Evolutionary conservation across 2,329 filamentous ascomycete species (phyloP), one percentile per base, ranked within the genome.

Genomic region (Pyrenochaeta sp.): DNA sequence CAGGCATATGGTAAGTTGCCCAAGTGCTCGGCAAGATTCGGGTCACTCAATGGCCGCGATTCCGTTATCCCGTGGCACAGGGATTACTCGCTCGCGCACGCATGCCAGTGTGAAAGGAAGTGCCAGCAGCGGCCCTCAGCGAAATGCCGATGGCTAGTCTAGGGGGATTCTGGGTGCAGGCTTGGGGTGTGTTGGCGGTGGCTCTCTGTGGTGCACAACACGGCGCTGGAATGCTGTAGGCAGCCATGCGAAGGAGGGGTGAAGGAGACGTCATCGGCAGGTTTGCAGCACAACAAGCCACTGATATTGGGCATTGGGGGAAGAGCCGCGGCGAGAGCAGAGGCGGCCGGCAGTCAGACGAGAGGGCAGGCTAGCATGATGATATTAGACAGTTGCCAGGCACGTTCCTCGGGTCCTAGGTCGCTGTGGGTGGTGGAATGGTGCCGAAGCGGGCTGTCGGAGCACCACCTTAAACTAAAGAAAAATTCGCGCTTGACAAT

Each of bases 21-120:
- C 20, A 23, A 39, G 37, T 28, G 35, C 35, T 51, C 59, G 59
- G 57, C 51, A 53, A 38, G 39, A 48, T 29, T 50, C 55, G 55
- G 54, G 45, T 53, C 43, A 43, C n/a, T 38, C 44, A 50, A 45
- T 50, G 46, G 45, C 44, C 49, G 51, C 37, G 20, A 34, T 53
- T 31, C 59, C 59, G 55, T 50, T 55, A 44, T 60, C 44, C 59
- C 57, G 55, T 43, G 40, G 48, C 40, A 49, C 51, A 41, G 41
- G 52, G 52, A 52, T 47, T 36, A 31, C 28, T 44, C 43, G 46
- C 45, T 44, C 48, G 42, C 44, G 50, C 53, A 48, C 34, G 45
- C 32, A 41, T 45, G 42, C 51, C 31, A 31, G 44, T 51, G 48
- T 21, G 35, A 30, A 42, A 20, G 35, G 31, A 35, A 40, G 21